These are phyloP conservation scores for Metschnikowia koreensis DNA, from an alignment of 805 yeast species.

Conservation along the genomic window DNA sequence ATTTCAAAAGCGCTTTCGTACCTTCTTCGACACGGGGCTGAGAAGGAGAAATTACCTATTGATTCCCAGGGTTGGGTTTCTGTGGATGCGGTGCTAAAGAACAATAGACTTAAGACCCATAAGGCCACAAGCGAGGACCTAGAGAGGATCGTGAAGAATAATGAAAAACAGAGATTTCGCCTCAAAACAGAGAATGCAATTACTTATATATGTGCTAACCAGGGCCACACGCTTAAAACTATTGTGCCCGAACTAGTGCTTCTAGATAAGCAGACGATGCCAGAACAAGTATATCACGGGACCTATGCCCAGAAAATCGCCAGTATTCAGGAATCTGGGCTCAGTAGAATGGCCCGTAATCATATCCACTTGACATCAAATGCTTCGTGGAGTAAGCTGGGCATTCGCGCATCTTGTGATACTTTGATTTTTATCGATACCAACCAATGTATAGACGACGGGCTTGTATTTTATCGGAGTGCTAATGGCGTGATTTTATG, in stretches of 20 bases:
- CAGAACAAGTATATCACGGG: conserved; percentile 70
- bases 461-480: conserved; percentile 57
- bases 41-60: conserved; percentile 60
- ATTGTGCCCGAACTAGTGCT: conserved; percentile 44
- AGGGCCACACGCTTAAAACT: conserved; percentile 75
- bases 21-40: conserved; percentile 84
- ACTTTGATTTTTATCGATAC: conserved; percentile 65
- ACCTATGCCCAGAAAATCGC: conserved; percentile 54
- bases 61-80: conserved; percentile 66
- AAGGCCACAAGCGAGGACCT: conserved; percentile 59
- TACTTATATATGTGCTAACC: conserved; percentile 72
- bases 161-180: conserved; percentile 71
- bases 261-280: conserved; percentile 45
- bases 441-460: conserved; percentile 40
- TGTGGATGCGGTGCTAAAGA: conserved; percentile 51
- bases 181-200: conserved; percentile 33
- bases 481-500: conserved; percentile 74
- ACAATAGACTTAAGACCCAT: conserved; percentile 56
- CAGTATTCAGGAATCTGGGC: conserved; percentile 53
- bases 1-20: conserved; percentile 77
- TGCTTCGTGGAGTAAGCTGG: conserved; percentile 56
- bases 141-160: conserved; percentile 54
- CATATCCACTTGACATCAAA: conserved; percentile 81
- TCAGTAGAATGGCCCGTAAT: conserved; percentile 69
- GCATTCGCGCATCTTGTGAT: conserved; percentile 60